These are phyloP conservation scores for Willaertia magna DNA, from an alignment of 208 protist genomes.

Conservation along the genomic window DNA sequence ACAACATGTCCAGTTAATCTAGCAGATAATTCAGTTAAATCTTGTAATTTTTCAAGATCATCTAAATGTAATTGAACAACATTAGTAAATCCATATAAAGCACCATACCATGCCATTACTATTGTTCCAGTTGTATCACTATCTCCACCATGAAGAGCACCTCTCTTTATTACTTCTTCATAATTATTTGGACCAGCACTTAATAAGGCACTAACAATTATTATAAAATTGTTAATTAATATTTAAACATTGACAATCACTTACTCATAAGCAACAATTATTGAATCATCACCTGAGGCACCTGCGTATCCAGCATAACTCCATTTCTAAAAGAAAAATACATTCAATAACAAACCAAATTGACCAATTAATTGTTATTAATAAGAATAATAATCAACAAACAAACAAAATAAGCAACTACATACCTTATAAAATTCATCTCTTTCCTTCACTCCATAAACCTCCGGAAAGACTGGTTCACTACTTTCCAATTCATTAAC, in stretches of 20 bases:
- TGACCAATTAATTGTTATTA: too few species aligned
- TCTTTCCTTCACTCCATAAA: constrained; percentile 9
- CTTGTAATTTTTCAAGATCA: too few species aligned
- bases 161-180: not conserved
- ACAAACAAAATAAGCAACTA: too few species aligned
- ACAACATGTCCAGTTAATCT: too few species aligned
- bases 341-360: too few species aligned
- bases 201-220: not conserved
- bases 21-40: too few species aligned
- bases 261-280: not conserved
- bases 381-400: too few species aligned
- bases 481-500: not conserved
- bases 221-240: constrained; percentile 1
- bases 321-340: too few species aligned
- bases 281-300: constrained; percentile 1
- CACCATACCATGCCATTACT: not conserved
- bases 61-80: too few species aligned
- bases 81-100: constrained; percentile 1
- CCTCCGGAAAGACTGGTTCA: not conserved
- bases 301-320: not conserved
- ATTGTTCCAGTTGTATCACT: not conserved
- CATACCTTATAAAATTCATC: not conserved
- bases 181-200: not conserved
- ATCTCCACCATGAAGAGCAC: not conserved
- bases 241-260: not conserved